Evolutionary conservation across 805 yeast genomes (phyloP).

Genomic region (Citeromyces nyonsensis): DNA sequence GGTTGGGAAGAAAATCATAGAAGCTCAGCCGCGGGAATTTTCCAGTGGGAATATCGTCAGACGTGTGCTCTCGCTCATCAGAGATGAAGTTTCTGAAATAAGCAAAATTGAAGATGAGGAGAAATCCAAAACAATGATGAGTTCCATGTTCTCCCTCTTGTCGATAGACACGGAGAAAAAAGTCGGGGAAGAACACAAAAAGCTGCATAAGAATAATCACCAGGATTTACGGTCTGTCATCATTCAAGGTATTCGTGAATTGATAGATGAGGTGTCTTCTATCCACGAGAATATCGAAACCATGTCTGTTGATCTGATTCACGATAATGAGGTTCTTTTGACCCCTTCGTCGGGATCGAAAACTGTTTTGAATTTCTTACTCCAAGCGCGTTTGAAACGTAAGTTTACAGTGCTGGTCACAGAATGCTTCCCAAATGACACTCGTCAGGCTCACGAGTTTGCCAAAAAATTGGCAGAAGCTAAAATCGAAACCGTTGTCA

Average conservation of each 20-base stretch:
- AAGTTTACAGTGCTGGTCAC: constrained; percentile 85
- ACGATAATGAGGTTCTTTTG: constrained; percentile 71
- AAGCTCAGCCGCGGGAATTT: constrained; percentile 82
- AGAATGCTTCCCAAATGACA: constrained; percentile 83
- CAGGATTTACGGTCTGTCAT: constrained; percentile 71
- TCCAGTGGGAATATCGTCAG: constrained; percentile 84
- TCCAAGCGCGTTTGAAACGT: constrained; percentile 80
- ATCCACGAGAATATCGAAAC: constrained; percentile 84
- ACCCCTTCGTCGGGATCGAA: constrained; percentile 93
- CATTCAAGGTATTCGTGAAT: constrained; percentile 83
- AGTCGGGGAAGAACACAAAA: constrained; percentile 7
- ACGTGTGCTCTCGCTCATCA: constrained; percentile 69
- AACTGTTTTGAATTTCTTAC: constrained; percentile 75
- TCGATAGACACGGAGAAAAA: constrained; percentile 22
- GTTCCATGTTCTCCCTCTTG: constrained; percentile 78
- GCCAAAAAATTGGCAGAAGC: constrained; percentile 71
- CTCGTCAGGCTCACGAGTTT: constrained; percentile 60
- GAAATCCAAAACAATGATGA: constrained; percentile 36
- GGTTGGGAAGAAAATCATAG: constrained; percentile 54
- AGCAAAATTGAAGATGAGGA: constrained; percentile 13
- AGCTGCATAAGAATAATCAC: constrained; percentile 18
- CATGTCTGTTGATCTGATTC: constrained; percentile 86
- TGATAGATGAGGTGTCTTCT: constrained; percentile 81
- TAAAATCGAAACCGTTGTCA: constrained; percentile 77
- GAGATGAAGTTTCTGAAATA: constrained; percentile 66